Conservation (phyloP, 257 asterid species). For the Agastache rugosa region DNA sequence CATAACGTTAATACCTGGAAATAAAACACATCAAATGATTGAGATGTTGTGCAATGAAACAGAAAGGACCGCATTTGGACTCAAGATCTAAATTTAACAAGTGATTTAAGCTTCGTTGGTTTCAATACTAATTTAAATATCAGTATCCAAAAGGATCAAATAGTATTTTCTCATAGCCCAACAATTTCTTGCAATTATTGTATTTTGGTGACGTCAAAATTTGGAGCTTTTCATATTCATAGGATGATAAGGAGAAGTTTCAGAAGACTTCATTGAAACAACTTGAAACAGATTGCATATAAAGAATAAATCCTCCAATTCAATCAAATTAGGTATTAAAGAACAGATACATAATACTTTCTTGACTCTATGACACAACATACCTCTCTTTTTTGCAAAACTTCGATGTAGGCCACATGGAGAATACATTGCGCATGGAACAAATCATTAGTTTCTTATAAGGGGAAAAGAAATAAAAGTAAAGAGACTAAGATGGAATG, state of each 20-base stretch:
- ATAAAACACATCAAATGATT: conserved; percentile 26
- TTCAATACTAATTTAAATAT: not conserved
- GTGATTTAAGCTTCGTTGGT: conserved; percentile 3
- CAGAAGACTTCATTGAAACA: conserved; percentile 10
- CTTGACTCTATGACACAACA: conserved; percentile 27
- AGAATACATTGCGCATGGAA: conserved; percentile 40
- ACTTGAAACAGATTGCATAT: not conserved
- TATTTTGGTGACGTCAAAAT: conserved; percentile 17
- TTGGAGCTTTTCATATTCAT: conserved; percentile 13
- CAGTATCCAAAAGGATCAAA: not conserved
- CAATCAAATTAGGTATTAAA: not conserved
- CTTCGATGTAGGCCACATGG: conserved; percentile 53
- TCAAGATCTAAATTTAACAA: conserved; percentile 13
- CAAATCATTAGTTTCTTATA: conserved; percentile 42
- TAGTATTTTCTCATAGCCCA: conserved; percentile 14
- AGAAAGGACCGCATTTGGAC: not conserved
- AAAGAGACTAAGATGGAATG: conserved; percentile 26
- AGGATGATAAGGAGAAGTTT: conserved; percentile 4
- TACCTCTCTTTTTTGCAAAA: conserved; percentile 92
- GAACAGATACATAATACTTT: not conserved
- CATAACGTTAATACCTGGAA: conserved; percentile 87
- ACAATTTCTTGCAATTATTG: conserved; percentile 12
- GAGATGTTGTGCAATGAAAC: conserved; percentile 12
- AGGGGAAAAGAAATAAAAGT: conserved; percentile 4
- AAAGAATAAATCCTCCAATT: conserved; percentile 13